Evolutionary conservation across 2,329 filamentous ascomycete species (phyloP).

Genomic region (Lecanosticta acicola): DNA sequence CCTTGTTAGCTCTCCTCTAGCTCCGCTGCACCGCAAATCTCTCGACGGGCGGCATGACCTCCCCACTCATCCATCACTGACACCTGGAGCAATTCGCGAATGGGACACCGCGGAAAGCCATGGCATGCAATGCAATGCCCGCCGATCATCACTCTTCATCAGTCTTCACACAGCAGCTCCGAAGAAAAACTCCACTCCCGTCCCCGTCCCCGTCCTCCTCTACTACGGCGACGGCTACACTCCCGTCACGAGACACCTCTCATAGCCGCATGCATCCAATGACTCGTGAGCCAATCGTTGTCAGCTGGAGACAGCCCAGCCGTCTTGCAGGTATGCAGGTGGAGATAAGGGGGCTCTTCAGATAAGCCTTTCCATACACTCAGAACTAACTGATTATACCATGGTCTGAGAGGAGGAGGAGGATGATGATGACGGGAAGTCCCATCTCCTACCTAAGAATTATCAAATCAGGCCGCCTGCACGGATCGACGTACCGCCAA

Average conservation of each 20-base stretch:
- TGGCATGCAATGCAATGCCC: conserved; percentile 1
- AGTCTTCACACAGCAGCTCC: conserved; percentile 4
- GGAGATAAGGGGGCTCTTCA: neutral
- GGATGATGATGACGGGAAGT: too few species aligned
- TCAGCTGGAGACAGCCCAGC: neutral
- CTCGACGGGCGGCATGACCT: neutral
- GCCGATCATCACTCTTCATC: neutral
- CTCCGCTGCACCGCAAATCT: neutral
- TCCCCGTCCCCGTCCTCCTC: neutral
- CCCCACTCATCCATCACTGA: too few species aligned
- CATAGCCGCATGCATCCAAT: too few species aligned
- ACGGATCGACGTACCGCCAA: neutral
- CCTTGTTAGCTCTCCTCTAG: neutral
- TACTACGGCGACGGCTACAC: neutral
- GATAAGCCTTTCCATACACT: too few species aligned
- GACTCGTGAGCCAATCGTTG: conserved; percentile 3
- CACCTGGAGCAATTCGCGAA: too few species aligned
- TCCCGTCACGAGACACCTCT: conserved; percentile 5
- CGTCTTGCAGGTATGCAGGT: neutral
- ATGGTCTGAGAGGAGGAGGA: too few species aligned
- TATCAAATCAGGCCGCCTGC: neutral
- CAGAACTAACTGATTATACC: too few species aligned
- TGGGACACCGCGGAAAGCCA: neutral
- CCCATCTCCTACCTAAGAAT: neutral
- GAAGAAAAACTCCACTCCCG: neutral